phyloP scores from a whole-genome alignment of 2,329 filamentous ascomycete genomes.

The Penicillium sp. region DNA sequence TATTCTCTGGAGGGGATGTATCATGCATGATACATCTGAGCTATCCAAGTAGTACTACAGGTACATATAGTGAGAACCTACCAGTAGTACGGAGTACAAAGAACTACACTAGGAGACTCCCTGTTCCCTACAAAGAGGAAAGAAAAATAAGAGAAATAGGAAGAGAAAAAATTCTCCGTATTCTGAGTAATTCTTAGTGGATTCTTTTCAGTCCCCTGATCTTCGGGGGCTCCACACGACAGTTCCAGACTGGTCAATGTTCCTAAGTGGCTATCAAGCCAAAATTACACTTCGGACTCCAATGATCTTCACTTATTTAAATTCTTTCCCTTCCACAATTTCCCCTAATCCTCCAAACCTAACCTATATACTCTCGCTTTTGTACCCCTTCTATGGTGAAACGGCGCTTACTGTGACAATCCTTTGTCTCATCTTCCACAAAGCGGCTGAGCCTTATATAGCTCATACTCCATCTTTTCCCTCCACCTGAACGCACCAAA shows the following conservation, averaged over 20 bases:
- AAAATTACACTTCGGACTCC: not conserved
- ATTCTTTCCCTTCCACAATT: not conserved
- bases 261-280: not conserved
- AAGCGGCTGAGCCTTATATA: not conserved
- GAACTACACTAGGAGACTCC: not conserved
- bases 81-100: not conserved
- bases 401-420: slow-evolving; percentile 18
- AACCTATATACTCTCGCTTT: slow-evolving; percentile 3
- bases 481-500: too few relatives aligned
- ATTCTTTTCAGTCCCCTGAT: slow-evolving; percentile 14
- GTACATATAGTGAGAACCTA: not conserved
- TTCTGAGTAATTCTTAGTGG: slow-evolving; percentile 3
- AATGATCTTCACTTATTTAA: not conserved
- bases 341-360: not conserved
- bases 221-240: slow-evolving; percentile 13
- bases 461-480: not conserved
- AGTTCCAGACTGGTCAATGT: not conserved
- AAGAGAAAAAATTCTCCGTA: not conserved
- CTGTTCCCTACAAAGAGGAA: not conserved
- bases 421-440: slow-evolving; percentile 15
- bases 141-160: not conserved
- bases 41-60: not conserved
- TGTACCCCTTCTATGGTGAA: slow-evolving; percentile 4
- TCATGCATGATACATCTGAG: slow-evolving; percentile 8
- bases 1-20: not conserved